A percentile compares a stretch with the other conserved stretches of the same genome.
phyloP scores from a whole-genome alignment of 176 grass and related monocot species.

The barley (Hordeum vulgare) region DNA sequence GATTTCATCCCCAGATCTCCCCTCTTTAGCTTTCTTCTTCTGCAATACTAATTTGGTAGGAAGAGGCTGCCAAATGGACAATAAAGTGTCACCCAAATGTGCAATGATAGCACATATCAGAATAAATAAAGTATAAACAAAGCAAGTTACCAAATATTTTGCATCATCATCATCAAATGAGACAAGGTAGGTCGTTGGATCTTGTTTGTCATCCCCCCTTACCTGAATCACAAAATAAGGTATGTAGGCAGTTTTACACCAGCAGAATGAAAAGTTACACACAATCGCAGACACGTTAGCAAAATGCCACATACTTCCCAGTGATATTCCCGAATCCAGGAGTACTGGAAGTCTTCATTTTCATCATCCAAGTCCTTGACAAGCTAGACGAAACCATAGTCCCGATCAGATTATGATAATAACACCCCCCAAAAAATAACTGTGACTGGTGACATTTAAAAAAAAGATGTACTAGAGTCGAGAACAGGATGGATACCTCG shows the following conservation, averaged over 20 bases:
- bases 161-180: conserved; percentile 73
- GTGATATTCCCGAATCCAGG: conserved; percentile 88
- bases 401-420: background rate
- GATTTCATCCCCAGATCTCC: conserved; percentile 76
- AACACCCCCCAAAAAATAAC: background rate
- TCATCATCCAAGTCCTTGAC: conserved; percentile 71
- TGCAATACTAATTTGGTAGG: conserved; percentile 90
- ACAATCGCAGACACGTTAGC: background rate
- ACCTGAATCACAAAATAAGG: conserved; percentile 45
- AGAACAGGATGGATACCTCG: conserved; percentile 50
- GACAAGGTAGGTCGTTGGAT: conserved; percentile 92
- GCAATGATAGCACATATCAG: background rate
- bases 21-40: conserved; percentile 97
- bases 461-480: background rate
- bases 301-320: conserved; percentile 77
- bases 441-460: background rate
- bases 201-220: conserved; percentile 80
- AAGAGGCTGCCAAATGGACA: conserved; percentile 63
- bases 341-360: conserved; percentile 76
- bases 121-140: conserved; percentile 4
- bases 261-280: conserved; percentile 6
- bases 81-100: conserved; percentile 15
- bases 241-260: conserved; percentile 1
- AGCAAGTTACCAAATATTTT: conserved; percentile 82
- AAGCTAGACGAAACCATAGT: conserved; percentile 50